phyloP scores from a whole-genome alignment of 2,329 filamentous ascomycete species.

The Aspergillus ruber region DNA sequence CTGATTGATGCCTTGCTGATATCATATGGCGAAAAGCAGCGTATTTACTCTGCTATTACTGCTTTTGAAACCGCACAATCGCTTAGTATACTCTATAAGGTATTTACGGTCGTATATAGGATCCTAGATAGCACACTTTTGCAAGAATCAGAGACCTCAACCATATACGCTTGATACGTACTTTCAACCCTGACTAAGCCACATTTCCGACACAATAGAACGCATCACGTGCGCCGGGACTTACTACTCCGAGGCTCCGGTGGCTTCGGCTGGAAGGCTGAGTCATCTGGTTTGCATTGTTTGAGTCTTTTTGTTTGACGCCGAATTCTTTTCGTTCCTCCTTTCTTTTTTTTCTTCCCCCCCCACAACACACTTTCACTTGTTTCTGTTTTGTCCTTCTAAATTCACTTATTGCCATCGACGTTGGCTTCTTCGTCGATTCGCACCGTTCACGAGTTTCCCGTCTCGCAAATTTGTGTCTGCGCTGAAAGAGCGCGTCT shows the following conservation, averaged over 20 bases:
- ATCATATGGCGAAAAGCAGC: no score
- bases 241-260: neutral
- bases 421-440: constrained; percentile 9
- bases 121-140: no score
- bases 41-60: no score
- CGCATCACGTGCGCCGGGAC: neutral
- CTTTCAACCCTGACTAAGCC: no score
- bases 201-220: no score
- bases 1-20: no score
- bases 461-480: constrained; percentile 5
- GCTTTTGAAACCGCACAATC: no score
- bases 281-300: constrained; percentile 5
- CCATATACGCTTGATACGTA: no score
- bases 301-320: neutral
- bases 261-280: neutral
- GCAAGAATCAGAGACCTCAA: no score
- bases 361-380: neutral
- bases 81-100: no score
- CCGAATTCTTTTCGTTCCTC: neutral
- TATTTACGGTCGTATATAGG: no score
- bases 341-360: neutral
- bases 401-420: constrained; percentile 3
- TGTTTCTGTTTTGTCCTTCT: neutral
- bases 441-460: constrained; percentile 7
- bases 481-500: constrained; percentile 5